Percentiles rank a stretch among this genome's conserved stretches.
Conservation (phyloP, 176 grass and related monocot species). For the Hordeum vulgare region MorexV3_pseudomolecules_assembly NC_058522.1:529077585-529078084, state of each 20-base stretch:
- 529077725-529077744: slow-evolving; percentile 27
- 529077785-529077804: too few relatives aligned
- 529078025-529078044: slow-evolving; percentile 17
- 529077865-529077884: slow-evolving; percentile 40
- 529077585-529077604: too few relatives aligned
- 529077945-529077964: too few relatives aligned
- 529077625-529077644: not conserved
- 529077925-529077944: not conserved
- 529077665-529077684: slow-evolving; percentile 34
- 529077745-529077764: not conserved
- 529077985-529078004: too few relatives aligned
- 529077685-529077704: slow-evolving; percentile 27
- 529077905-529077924: slow-evolving; percentile 39
- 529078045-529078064: slow-evolving; percentile 54
- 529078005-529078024: too few relatives aligned
- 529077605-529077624: not conserved
- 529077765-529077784: not conserved
- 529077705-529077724: slow-evolving; percentile 40
- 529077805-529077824: too few relatives aligned
- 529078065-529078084: slow-evolving; percentile 40
- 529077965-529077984: too few relatives aligned
- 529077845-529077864: slow-evolving; percentile 41
- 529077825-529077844: not conserved
- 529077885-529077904: slow-evolving; percentile 29
- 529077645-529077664: not conserved